These are phyloP conservation scores for Phytopythium kandeliae DNA, from an alignment of 352 stramenopile species.

Conservation along the genomic window DNA sequence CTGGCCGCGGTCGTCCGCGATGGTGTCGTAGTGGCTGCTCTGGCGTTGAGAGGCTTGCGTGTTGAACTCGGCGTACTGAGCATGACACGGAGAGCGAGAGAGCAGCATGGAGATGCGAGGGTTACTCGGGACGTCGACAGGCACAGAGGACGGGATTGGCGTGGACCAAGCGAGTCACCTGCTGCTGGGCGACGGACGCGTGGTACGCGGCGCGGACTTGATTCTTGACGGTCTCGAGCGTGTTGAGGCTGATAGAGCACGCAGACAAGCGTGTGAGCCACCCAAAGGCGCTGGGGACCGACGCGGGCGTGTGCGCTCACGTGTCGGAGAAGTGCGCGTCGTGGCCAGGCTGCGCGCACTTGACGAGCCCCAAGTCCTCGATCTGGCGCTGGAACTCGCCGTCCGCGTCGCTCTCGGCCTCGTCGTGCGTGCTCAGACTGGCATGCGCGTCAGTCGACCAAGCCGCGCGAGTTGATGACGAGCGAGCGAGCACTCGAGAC, in stretches of 20 bases:
- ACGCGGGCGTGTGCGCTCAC: conserved; percentile 14
- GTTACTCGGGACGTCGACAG: too few species aligned
- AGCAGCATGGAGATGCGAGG: too few species aligned
- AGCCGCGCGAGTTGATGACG: too few species aligned
- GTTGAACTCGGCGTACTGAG: conserved; percentile 66
- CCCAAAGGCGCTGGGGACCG: not conserved
- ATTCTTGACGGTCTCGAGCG: conserved; percentile 61
- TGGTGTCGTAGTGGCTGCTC: conserved; percentile 49
- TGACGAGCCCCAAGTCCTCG: conserved; percentile 30
- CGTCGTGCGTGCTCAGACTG: conserved; percentile 21
- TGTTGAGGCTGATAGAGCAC: conserved; percentile 30
- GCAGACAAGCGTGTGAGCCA: not conserved
- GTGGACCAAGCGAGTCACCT: conserved; percentile 28
- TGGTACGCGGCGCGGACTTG: conserved; percentile 58
- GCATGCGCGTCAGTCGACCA: too few species aligned
- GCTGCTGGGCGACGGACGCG: conserved; percentile 30
- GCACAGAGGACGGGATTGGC: too few species aligned
- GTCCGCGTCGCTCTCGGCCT: conserved; percentile 7
- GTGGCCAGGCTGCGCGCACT: conserved; percentile 34
- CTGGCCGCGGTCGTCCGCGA: conserved; percentile 14
- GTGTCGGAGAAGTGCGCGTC: conserved; percentile 28
- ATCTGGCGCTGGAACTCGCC: conserved; percentile 14
- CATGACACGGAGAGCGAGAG: too few species aligned
- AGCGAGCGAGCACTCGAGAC: too few species aligned
- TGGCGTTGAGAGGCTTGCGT: conserved; percentile 25